phyloP scores from a whole-genome alignment of 345 rosid species.

The Barbarea vulgaris region DNA sequence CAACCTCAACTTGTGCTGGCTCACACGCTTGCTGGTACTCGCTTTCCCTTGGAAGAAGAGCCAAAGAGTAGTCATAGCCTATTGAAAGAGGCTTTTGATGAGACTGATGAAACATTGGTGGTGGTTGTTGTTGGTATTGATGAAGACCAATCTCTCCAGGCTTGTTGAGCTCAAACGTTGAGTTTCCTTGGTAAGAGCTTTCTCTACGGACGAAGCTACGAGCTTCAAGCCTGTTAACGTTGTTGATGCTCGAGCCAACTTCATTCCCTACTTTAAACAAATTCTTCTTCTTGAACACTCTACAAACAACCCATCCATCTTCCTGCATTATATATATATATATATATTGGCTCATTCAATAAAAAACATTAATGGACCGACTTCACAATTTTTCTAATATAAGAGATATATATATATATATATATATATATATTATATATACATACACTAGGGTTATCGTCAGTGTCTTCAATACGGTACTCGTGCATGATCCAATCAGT shows the following conservation, averaged over 20 bases:
- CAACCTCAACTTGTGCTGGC: conserved; percentile 53
- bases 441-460: conserved; percentile 68
- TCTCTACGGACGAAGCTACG: conserved; percentile 53
- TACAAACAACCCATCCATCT: conserved; percentile 97
- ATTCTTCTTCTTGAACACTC: conserved; percentile 91
- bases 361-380: neutral
- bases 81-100: conserved; percentile 46
- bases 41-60: conserved; percentile 47
- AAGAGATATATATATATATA: too few relatives aligned
- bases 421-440: neutral
- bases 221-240: conserved; percentile 27
- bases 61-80: conserved; percentile 45
- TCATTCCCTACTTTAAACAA: conserved; percentile 68
- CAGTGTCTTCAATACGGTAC: conserved; percentile 82
- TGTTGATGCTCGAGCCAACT: conserved; percentile 54
- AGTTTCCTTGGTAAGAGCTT: conserved; percentile 49
- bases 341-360: neutral
- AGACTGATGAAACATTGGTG: conserved; percentile 26
- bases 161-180: conserved; percentile 55
- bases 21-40: conserved; percentile 62
- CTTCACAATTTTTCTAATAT: neutral
- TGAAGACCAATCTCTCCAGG: conserved; percentile 61
- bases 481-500: conserved; percentile 99
- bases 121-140: conserved; percentile 46
- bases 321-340: conserved; percentile 50